Evolutionary conservation across 345 rosid genomes (phyloP).

Genomic region (Linum usitatissimum): DNA sequence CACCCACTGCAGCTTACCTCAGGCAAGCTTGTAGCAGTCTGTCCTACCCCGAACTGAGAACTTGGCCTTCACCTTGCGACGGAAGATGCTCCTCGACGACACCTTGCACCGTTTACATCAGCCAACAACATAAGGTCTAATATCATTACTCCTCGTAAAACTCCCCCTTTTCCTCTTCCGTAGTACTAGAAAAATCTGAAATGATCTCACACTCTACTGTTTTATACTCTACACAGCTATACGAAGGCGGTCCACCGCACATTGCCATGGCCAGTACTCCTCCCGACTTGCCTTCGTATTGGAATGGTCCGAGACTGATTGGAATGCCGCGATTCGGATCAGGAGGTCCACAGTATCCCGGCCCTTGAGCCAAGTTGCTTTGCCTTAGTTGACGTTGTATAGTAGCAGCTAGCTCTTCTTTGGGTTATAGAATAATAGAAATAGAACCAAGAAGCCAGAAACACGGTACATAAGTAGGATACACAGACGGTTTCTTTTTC

Average conservation of each 20-base stretch:
- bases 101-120: slow-evolving; percentile 24
- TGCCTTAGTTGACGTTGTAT: background rate
- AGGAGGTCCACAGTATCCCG: background rate
- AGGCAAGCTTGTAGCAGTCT: slow-evolving; percentile 20
- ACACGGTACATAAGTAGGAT: background rate
- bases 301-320: slow-evolving; percentile 3
- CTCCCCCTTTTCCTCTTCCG: background rate
- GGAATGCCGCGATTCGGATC: slow-evolving; percentile 1
- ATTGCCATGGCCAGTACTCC: slow-evolving; percentile 15
- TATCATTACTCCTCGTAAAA: background rate
- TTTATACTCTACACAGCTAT: too few relatives aligned
- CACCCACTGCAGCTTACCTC: slow-evolving; percentile 26
- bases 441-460: background rate
- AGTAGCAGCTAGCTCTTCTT: background rate
- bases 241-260: background rate
- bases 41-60: slow-evolving; percentile 43
- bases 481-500: background rate
- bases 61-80: slow-evolving; percentile 25
- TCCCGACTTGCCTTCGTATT: slow-evolving; percentile 12
- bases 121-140: slow-evolving; percentile 38
- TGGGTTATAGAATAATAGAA: background rate
- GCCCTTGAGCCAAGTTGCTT: background rate
- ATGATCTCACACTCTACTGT: background rate
- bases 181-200: background rate
- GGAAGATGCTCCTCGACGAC: slow-evolving; percentile 26